These are phyloP conservation scores for Leishmania gerbilli DNA, from an alignment of 208 protist genomes.

Conservation along the genomic window DNA sequence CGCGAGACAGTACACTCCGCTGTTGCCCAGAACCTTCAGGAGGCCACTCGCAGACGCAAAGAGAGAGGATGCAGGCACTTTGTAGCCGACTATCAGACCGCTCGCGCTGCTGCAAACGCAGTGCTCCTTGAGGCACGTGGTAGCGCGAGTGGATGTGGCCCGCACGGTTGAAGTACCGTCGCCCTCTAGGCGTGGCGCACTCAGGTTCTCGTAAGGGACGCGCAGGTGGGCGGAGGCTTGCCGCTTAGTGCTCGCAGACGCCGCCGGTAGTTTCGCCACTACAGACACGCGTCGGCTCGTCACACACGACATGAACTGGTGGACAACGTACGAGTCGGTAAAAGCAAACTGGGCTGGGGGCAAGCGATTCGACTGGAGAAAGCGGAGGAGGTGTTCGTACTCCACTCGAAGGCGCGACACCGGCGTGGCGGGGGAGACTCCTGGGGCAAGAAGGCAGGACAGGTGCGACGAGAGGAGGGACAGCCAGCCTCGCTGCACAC, in stretches of 20 bases:
- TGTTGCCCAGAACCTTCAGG: conserved; percentile 8
- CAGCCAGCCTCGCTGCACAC: conserved; percentile 28
- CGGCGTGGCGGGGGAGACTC: background rate
- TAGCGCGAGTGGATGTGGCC: conserved; percentile 5
- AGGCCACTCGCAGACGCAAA: conserved; percentile 14
- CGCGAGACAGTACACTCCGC: conserved; percentile 15
- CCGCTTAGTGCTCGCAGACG: conserved; percentile 8
- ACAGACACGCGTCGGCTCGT: conserved; percentile 19
- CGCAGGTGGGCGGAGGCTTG: conserved; percentile 22
- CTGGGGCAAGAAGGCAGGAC: background rate
- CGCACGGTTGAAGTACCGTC: conserved; percentile 3
- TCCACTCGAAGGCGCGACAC: conserved; percentile 10
- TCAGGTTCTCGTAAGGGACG: conserved; percentile 27
- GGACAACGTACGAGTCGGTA: conserved; percentile 26
- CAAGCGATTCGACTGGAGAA: background rate
- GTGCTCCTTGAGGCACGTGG: conserved; percentile 11
- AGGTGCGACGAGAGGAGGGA: conserved; percentile 12
- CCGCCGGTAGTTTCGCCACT: conserved; percentile 13
- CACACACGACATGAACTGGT: conserved; percentile 24
- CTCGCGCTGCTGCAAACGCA: conserved; percentile 4
- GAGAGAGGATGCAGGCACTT: conserved; percentile 17
- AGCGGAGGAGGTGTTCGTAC: conserved; percentile 23
- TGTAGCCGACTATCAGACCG: conserved; percentile 27
- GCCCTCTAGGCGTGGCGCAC: conserved; percentile 1
- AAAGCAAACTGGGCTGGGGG: conserved; percentile 20